A percentile compares a stretch with the other conserved stretches of the same genome.
Conservation (phyloP, 768 basidiomycete genomes). For the Suillus plorans region DNA sequence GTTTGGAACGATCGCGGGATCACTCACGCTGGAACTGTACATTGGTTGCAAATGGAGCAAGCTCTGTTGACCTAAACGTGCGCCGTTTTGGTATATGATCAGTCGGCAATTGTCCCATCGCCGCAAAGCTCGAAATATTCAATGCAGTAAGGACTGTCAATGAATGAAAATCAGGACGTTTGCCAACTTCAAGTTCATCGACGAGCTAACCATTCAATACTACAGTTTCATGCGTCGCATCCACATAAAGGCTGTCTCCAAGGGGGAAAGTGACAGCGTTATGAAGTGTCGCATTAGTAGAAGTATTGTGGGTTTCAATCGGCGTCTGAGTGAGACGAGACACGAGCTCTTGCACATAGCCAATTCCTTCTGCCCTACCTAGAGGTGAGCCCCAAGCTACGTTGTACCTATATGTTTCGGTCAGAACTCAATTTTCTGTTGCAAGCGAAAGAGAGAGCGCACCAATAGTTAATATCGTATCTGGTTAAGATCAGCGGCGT, state of each 20-base stretch:
- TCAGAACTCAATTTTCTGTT: background rate
- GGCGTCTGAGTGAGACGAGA: slow-evolving; percentile 75
- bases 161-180: slow-evolving; percentile 5
- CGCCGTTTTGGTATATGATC: slow-evolving; percentile 62
- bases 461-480: slow-evolving; percentile 9
- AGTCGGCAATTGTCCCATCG: slow-evolving; percentile 63
- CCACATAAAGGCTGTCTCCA: slow-evolving; percentile 71
- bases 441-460: slow-evolving; percentile 7
- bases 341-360: slow-evolving; percentile 79
- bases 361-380: slow-evolving; percentile 68
- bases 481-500: background rate
- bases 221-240: slow-evolving; percentile 85
- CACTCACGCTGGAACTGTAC: slow-evolving; percentile 78
- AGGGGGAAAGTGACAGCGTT: slow-evolving; percentile 67
- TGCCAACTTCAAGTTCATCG: background rate
- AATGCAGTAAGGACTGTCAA: slow-evolving; percentile 71
- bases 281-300: slow-evolving; percentile 78
- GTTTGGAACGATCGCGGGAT: slow-evolving; percentile 13
- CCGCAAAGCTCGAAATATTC: slow-evolving; percentile 70
- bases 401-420: slow-evolving; percentile 42
- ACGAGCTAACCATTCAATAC: slow-evolving; percentile 61
- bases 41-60: slow-evolving; percentile 84
- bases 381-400: slow-evolving; percentile 78
- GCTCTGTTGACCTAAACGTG: slow-evolving; percentile 67
- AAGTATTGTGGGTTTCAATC: slow-evolving; percentile 66